Percentiles rank a stretch among this genome's conserved stretches.
phyloP scores from a whole-genome alignment of 2,329 filamentous ascomycete species.

The Sporothrix mexicana region DNA sequence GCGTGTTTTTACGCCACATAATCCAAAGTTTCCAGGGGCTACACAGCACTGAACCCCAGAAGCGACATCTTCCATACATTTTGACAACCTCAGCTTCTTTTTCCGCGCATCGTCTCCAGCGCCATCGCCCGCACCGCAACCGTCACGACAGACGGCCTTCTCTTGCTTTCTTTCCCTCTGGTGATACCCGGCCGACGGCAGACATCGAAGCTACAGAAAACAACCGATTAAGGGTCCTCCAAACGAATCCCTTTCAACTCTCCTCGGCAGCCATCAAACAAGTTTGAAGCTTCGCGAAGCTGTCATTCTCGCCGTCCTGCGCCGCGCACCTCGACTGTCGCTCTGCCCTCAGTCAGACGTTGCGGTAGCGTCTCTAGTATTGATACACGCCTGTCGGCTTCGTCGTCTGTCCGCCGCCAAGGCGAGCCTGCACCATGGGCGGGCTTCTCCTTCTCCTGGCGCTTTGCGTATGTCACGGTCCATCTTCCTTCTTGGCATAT shows the following conservation, averaged over 20 bases:
- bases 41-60: constrained; percentile 14
- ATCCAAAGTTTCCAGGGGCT: constrained; percentile 23
- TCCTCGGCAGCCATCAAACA: not conserved
- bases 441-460: constrained; percentile 45
- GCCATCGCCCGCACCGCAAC: constrained; percentile 17
- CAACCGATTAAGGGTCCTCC: not conserved
- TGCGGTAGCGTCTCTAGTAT: not conserved
- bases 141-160: not conserved
- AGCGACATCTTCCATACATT: constrained; percentile 2
- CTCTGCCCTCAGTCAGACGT: not conserved
- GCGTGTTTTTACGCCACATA: constrained; percentile 25
- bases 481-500: not conserved
- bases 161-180: not conserved
- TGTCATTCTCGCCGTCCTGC: not conserved
- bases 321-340: not conserved
- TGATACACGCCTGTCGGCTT: not conserved
- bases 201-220: not conserved
- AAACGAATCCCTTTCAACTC: not conserved
- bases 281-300: constrained; percentile 10
- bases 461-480: constrained; percentile 42
- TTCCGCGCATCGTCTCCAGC: not conserved
- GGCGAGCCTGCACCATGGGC: constrained; percentile 41
- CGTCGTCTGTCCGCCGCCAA: constrained; percentile 25
- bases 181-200: not conserved
- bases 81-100: not conserved